Evolutionary conservation across 2,329 filamentous ascomycete genomes (phyloP), one percentile per base, ranked within the genome.

Genomic region (Pyrenochaeta sp.): DNA sequence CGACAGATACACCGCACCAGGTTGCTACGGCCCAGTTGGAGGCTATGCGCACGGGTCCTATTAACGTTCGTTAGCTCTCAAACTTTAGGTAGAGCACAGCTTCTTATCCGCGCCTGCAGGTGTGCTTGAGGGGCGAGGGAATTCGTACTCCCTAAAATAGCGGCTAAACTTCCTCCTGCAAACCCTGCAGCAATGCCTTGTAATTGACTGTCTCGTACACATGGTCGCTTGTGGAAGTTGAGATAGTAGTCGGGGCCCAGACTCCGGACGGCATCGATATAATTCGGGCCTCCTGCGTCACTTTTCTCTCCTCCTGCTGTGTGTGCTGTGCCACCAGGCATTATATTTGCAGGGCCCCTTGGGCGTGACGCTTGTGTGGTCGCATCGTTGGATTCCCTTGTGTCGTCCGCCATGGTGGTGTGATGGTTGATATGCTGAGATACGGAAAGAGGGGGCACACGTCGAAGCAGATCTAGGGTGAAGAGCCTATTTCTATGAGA

Each of bases 21-120:
- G 86, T 82, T 6, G 87, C 90, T 5, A 95, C 92, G 0, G 92
- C 92, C 90, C 91, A 96, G 69, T 96, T 96, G 31, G 89, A 88
- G 1, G 90, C 86, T 67, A 84, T 86, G 50, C 83, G 84, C 56
- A 92, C 77, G 15, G 83, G 82, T 36, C 83, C 86, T 85, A 63
- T 43, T 73, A 14, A 39, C 2, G n/a, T 3, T 10, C 18, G 36
- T 39, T 39, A 39, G 36, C 36, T 37, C n/a, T 37, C n/a, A 10
- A 37, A 4, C 35, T 21, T n/a, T 20, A 12, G 12, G 41, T 52
- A 67, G 56, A 64, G 58, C 35, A 48, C n/a, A 9, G 14, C 20
- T n/a, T 11, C 6, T 14, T 17, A 9, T 17, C 14, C 9, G 7
- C 20, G 35, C 12, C 12, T 37, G 35, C 12, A 37, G 18, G 35